Conservation (phyloP, 495 filamentous ascomycete species). For the Pseudomonodictys pantanalensis region DNA sequence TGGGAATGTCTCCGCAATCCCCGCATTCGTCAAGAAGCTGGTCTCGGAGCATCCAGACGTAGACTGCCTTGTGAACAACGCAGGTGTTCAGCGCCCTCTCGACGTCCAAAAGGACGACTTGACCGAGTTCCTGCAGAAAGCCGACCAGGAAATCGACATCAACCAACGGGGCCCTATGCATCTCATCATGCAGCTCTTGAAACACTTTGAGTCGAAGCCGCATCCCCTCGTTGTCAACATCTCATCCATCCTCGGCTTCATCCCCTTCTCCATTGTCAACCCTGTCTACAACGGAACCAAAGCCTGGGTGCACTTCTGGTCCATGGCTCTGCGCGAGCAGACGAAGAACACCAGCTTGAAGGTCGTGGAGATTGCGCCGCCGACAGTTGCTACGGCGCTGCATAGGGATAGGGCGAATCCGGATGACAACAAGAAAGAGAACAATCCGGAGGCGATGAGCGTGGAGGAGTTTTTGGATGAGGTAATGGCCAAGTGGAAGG, state of each 20-base stretch:
- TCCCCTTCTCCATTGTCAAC: constrained; percentile 47
- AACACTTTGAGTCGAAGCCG: constrained; percentile 43
- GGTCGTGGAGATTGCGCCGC: constrained; percentile 49
- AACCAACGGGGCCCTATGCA: constrained; percentile 53
- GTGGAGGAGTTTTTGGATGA: constrained; percentile 50
- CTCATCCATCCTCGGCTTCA: constrained; percentile 47
- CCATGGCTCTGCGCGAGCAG: constrained; percentile 48
- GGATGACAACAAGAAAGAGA: constrained; percentile 52
- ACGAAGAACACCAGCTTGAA: constrained; percentile 41
- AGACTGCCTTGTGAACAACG: constrained; percentile 49
- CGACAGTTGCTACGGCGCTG: constrained; percentile 49
- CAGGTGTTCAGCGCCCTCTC: constrained; percentile 38
- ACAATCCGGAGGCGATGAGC: constrained; percentile 43
- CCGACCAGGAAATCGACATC: constrained; percentile 50
- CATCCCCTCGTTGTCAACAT: constrained; percentile 48
- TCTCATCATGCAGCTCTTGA: constrained; percentile 43
- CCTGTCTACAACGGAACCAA: constrained; percentile 52
- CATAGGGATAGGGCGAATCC: constrained; percentile 51
- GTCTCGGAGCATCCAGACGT: constrained; percentile 46
- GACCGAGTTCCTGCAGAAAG: constrained; percentile 39
- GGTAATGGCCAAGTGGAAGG: constrained; percentile 40
- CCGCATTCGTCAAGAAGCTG: constrained; percentile 41
- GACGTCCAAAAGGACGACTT: constrained; percentile 33
- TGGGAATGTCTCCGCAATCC: constrained; percentile 40
- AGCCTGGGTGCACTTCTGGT: constrained; percentile 51